phyloP scores from a whole-genome alignment of 2,329 filamentous ascomycete genomes.

The Keithomyces neogunnii region DNA sequence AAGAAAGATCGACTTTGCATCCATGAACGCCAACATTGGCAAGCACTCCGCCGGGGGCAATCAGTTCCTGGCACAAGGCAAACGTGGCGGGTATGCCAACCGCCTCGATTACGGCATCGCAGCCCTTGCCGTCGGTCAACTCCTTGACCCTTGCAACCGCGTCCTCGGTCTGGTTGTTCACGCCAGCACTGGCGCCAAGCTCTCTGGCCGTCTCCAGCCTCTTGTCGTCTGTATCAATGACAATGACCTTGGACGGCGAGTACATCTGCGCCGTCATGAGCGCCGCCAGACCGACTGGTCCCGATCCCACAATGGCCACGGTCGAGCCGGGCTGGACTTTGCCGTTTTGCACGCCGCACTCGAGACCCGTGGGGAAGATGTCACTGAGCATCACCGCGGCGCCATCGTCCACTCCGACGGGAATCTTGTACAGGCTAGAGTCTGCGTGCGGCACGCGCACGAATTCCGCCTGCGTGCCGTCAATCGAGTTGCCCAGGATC shows the following conservation, averaged over 20 bases:
- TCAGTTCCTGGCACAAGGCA: conserved; percentile 41
- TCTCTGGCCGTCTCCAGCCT: conserved; percentile 36
- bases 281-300: conserved; percentile 46
- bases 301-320: conserved; percentile 46
- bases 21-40: conserved; percentile 53
- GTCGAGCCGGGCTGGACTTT: conserved; percentile 42
- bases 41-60: conserved; percentile 43
- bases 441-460: conserved; percentile 43
- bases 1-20: conserved; percentile 38
- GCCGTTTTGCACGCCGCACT: conserved; percentile 43
- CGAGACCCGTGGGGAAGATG: conserved; percentile 47
- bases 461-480: conserved; percentile 50
- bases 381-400: conserved; percentile 44
- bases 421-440: conserved; percentile 36
- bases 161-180: conserved; percentile 29
- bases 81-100: conserved; percentile 47
- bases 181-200: conserved; percentile 38
- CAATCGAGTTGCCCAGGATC: conserved; percentile 42
- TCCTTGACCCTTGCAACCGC: conserved; percentile 28
- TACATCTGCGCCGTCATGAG: conserved; percentile 47
- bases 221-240: conserved; percentile 40
- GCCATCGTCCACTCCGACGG: conserved; percentile 30
- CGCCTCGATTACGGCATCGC: conserved; percentile 49
- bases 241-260: conserved; percentile 40
- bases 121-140: conserved; percentile 42